phyloP scores from a whole-genome alignment of 163 green algal genomes.

The Chlamydomonas reinhardtii region DNA sequence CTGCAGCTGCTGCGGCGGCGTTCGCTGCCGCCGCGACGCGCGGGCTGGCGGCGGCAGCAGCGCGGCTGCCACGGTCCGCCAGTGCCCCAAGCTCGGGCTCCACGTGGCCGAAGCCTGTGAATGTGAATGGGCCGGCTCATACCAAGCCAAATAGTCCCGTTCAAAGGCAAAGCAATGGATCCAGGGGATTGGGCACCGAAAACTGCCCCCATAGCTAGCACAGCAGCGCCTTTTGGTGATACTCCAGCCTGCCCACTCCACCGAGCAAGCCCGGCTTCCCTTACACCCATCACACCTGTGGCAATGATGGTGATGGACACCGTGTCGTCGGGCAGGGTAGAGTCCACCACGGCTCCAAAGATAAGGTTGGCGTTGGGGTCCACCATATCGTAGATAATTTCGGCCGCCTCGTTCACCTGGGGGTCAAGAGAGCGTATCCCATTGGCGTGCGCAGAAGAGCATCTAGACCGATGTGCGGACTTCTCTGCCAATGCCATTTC shows the following conservation, averaged over 20 bases:
- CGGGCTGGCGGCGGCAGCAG: not conserved
- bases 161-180: no score
- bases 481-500: no score
- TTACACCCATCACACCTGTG: slow-evolving; percentile 55
- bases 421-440: no score
- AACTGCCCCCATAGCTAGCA: no score
- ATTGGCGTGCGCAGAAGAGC: no score
- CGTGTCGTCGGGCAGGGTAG: slow-evolving; percentile 61
- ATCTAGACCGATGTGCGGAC: no score
- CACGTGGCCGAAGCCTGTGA: slow-evolving; percentile 49
- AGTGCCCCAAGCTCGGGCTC: slow-evolving; percentile 36
- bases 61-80: not conserved
- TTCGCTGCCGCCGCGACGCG: not conserved
- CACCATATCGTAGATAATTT: slow-evolving; percentile 95
- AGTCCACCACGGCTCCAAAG: slow-evolving; percentile 95
- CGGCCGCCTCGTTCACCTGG: slow-evolving; percentile 93
- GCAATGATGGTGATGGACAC: slow-evolving; percentile 94
- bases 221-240: no score
- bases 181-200: no score
- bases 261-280: no score
- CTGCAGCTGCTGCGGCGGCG: not conserved
- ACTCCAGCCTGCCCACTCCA: no score
- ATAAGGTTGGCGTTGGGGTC: slow-evolving; percentile 95
- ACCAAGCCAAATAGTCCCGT: no score
- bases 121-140: no score